Evolutionary conservation across 2,329 filamentous ascomycete genomes (phyloP).

Genomic region (Aureobasidium sp.): DNA sequence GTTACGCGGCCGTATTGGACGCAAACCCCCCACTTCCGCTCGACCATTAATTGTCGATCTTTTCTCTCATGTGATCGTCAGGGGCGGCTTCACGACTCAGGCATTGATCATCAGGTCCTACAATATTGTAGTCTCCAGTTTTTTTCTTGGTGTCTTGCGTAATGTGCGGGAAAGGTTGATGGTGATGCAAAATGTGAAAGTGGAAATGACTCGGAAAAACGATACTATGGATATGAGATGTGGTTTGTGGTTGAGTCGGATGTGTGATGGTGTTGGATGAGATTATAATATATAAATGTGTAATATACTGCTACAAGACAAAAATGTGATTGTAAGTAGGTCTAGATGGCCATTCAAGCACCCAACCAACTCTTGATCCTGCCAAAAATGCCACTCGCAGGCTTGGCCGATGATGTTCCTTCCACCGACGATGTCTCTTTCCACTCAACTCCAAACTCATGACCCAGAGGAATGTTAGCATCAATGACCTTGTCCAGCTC

Average conservation of each 20-base stretch:
- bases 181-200: too few species aligned
- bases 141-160: too few species aligned
- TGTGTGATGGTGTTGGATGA: not conserved
- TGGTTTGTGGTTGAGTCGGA: not conserved
- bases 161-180: too few species aligned
- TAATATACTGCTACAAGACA: not conserved
- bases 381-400: not conserved
- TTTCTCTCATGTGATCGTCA: too few species aligned
- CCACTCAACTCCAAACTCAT: not conserved
- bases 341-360: not conserved
- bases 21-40: too few species aligned
- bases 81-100: too few species aligned
- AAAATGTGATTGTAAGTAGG: not conserved
- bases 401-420: not conserved
- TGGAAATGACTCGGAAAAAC: too few species aligned
- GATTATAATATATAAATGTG: not conserved
- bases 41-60: too few species aligned
- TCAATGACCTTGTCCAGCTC: not conserved
- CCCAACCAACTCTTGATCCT: not conserved
- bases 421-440: not conserved
- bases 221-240: not conserved
- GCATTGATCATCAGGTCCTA: too few species aligned
- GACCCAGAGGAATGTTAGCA: not conserved
- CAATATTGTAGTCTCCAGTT: too few species aligned
- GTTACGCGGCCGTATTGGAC: too few species aligned